These are phyloP conservation scores for Medicago truncatula DNA, from an alignment of 306 rosid genomes.

Conservation along the genomic window DNA sequence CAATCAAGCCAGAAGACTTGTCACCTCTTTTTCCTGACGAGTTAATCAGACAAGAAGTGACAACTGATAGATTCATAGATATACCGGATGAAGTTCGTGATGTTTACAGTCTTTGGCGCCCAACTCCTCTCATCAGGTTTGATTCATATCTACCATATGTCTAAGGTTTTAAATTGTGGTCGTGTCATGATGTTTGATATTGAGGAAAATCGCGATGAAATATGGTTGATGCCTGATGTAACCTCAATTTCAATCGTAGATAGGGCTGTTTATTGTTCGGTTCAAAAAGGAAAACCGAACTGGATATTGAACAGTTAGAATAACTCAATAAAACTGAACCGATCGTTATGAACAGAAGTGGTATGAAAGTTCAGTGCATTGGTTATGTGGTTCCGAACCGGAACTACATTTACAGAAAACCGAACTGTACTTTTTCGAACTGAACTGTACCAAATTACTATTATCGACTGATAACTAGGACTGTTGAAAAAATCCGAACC, in stretches of 20 bases:
- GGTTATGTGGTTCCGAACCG: background rate
- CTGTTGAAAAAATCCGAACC: no score
- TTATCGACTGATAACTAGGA: no score
- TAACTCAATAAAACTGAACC: background rate
- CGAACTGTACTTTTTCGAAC: background rate
- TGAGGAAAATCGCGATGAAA: background rate
- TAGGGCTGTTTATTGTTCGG: background rate
- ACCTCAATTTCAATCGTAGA: background rate
- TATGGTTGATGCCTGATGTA: background rate
- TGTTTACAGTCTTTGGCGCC: conserved; percentile 90
- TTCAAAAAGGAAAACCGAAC: background rate
- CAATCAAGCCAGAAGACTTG: conserved; percentile 82
- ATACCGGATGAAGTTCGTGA: conserved; percentile 88
- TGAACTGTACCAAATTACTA: no score
- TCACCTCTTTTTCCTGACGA: conserved; percentile 78
- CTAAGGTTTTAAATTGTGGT: background rate
- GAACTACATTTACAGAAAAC: background rate
- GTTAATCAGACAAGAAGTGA: conserved; percentile 78
- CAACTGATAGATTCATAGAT: conserved; percentile 68
- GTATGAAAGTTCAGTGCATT: background rate
- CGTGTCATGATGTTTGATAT: background rate
- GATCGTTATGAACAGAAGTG: background rate
- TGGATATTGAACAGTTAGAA: no score
- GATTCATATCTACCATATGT: background rate
- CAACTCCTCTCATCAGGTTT: conserved; percentile 95